Evolutionary conservation across 129 eudicot species (phyloP), one percentile per base, ranked within the genome.

Genomic region (Helichrysum umbraculigerum): DNA sequence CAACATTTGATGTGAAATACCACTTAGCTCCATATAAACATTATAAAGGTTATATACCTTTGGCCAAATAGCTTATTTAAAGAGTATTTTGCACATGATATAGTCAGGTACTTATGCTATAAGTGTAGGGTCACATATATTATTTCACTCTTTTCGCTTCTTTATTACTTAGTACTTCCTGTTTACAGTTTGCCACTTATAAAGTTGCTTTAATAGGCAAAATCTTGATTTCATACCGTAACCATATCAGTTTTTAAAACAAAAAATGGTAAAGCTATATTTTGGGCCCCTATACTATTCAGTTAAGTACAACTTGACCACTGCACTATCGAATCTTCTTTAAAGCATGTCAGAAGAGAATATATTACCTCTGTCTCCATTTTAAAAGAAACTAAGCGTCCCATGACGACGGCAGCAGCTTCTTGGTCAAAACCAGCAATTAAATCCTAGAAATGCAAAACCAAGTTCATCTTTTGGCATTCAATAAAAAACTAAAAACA

Each of bases 341-440:
- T 20, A 66, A 33, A 6, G 34, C 16, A 14, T 30, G 9, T 16
- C 7, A 22, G 4, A 76, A 57, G 7, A 33, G 25, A 77, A 71
- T 14, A 35, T 42, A 47, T 72, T 76, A 94, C 97, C 97, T 94
- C 99, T 59, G 96, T 89, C 83, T 91, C 99, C 99, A 94, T 94
- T 86, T 91, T 94, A 79, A 89, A 89, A 54, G 99, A 91, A 87
- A 94, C 97, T 65, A 87, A 87, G 25, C 99, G 96, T 60, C 97
- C 96, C 91, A 89, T 86, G 75, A 92, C 97, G 64, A 87, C 99
- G 69, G 93, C 96, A 63, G 97, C 99, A 77, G 99, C 94, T 86
- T 91, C 99, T 94, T 94, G 99, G 79, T 94, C 99, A 88, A 94
- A 94, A 75, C 99, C 99, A 56, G 97, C 87, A 81, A 94, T 74